phyloP scores from a whole-genome alignment of 2,329 filamentous ascomycete species.

The Diplodia sapinea region DNA sequence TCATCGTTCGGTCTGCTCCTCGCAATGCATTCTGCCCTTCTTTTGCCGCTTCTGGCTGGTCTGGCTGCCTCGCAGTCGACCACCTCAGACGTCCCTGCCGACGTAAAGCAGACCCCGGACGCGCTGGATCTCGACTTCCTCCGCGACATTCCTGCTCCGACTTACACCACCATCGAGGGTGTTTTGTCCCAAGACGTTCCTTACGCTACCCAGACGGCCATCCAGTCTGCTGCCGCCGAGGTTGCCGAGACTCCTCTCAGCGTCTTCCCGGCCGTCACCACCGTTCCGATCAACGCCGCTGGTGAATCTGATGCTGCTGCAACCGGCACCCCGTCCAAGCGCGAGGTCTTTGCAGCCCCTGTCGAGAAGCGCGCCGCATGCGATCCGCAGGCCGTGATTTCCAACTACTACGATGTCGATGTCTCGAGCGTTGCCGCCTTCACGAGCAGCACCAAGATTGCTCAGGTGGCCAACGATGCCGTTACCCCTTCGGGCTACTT shows the following conservation, averaged over 20 bases:
- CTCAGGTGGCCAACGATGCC: neutral
- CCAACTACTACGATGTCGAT: conserved; percentile 14
- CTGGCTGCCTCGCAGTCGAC: conserved; percentile 18
- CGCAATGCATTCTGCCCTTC: neutral
- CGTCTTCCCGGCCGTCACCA: conserved; percentile 29
- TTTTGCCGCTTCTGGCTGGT: conserved; percentile 19
- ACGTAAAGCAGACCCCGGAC: conserved; percentile 25
- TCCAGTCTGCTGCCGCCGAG: conserved; percentile 9
- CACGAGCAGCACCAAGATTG: neutral
- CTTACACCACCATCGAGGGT: conserved; percentile 29
- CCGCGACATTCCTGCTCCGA: conserved; percentile 29
- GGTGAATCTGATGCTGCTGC: conserved; percentile 13
- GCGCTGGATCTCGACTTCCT: conserved; percentile 29
- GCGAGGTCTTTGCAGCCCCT: conserved; percentile 21
- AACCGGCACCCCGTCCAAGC: conserved; percentile 9
- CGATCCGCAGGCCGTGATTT: conserved; percentile 29
- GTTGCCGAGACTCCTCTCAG: conserved; percentile 30
- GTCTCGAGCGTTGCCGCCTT: neutral
- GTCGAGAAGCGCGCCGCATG: conserved; percentile 31
- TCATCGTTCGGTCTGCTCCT: neutral
- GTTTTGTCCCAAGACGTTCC: conserved; percentile 26
- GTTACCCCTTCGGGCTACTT: neutral
- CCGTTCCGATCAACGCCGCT: conserved; percentile 29
- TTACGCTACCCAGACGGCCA: conserved; percentile 29
- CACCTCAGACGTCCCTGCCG: conserved; percentile 9